Conservation (phyloP, 257 asterid genomes). For the Ballota nigra region DNA sequence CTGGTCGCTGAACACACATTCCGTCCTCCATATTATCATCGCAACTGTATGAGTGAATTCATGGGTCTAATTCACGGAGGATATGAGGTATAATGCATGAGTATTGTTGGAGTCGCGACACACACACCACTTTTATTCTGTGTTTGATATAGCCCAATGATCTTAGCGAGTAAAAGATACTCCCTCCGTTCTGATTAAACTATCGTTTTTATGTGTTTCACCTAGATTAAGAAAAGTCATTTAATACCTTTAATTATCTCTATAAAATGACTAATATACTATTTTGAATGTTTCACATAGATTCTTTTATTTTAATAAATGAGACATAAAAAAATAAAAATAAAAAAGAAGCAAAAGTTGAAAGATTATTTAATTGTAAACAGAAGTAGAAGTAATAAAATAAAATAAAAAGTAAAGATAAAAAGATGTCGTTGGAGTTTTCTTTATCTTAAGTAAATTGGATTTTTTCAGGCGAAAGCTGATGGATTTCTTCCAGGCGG, state of each 20-base stretch:
- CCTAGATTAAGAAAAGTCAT: no score
- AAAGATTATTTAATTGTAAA: no score
- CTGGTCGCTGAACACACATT: conserved; percentile 95
- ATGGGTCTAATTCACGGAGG: conserved; percentile 94
- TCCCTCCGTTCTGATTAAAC: no score
- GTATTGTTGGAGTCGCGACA: not conserved
- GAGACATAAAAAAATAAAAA: no score
- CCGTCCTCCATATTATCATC: conserved; percentile 98
- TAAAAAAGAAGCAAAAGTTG: no score
- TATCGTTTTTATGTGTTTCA: no score
- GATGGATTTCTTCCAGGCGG: conserved; percentile 98
- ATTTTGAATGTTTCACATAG: no score
- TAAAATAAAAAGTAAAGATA: not conserved
- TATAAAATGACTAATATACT: no score
- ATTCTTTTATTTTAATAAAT: no score
- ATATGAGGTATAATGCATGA: conserved; percentile 62
- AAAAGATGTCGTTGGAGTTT: not conserved
- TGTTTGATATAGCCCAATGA: not conserved
- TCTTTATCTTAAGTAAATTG: not conserved
- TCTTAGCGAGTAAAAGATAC: not conserved
- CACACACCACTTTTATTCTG: conserved; percentile 6
- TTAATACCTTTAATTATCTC: no score
- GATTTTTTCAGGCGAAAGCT: conserved; percentile 81
- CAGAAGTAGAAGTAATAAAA: no score
- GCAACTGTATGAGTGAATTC: conserved; percentile 98